phyloP scores from a whole-genome alignment of 345 rosid genomes.

The Salix udensis region DNA sequence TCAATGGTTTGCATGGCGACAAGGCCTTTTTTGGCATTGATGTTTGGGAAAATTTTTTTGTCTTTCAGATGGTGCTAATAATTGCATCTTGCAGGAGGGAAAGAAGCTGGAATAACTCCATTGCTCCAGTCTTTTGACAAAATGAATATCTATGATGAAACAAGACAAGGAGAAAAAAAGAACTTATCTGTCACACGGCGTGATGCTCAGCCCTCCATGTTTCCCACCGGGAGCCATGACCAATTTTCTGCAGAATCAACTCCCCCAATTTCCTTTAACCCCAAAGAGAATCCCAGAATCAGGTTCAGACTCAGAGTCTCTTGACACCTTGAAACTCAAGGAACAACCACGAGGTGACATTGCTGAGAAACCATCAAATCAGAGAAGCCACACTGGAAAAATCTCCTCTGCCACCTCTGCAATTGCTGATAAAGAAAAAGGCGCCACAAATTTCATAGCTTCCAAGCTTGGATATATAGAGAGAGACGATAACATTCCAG shows the following conservation, averaged over 20 bases:
- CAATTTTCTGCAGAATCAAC: conserved; percentile 53
- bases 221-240: conserved; percentile 51
- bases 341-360: neutral
- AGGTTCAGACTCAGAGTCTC: neutral
- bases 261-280: neutral
- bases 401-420: conserved; percentile 42
- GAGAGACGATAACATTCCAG: neutral
- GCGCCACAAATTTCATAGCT: conserved; percentile 47
- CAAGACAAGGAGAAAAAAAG: conserved; percentile 7
- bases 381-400: conserved; percentile 37
- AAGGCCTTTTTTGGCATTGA: neutral
- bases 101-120: conserved; percentile 30
- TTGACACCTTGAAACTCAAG: neutral
- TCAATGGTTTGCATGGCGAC: neutral
- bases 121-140: conserved; percentile 34
- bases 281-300: conserved; percentile 9
- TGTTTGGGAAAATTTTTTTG: neutral
- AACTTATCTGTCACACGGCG: neutral
- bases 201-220: neutral
- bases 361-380: conserved; percentile 11
- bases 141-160: conserved; percentile 32
- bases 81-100: conserved; percentile 24
- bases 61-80: no score
- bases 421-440: conserved; percentile 40
- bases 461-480: conserved; percentile 55